Evolutionary conservation across 176 grass and related monocot genomes (phyloP), one percentile per base, ranked within the genome.

Genomic region (Bothriochloa decipiens): DNA sequence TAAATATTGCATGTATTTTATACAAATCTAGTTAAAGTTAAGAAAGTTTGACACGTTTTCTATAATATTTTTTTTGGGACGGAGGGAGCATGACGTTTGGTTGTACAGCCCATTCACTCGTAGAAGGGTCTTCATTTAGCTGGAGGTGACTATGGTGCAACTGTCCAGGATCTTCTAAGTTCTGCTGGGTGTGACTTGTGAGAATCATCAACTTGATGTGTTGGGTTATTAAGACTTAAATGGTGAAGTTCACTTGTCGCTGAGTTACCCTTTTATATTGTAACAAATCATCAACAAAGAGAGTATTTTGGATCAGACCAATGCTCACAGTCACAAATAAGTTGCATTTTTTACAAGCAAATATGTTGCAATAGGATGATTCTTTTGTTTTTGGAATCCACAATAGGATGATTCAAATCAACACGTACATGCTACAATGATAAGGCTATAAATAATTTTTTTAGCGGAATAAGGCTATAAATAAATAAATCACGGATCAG

Each of bases 401-500:
- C n/a, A n/a, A n/a, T 55, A 8, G 16, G 52, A 22, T 22, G 20
- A 20, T n/a, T 2, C 53, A 58, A 58, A 58, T 58, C 20, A n/a
- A 10, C 20, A 58, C 20, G 53, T n/a, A n/a, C 53, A 22, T 57
- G 52, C 52, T 58, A n/a, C 18, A 55, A 40, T 8, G 0, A 40
- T 7, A 42, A 40, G 40, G 40, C 40, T 42, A 42, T 42, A 42
- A 7, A 8, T 40, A 55, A 0, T n/a, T n/a, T n/a, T n/a, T n/a
- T n/a, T n/a, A n/a, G n/a, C n/a, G n/a, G n/a, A n/a, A n/a, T 39
- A 39, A 42, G 40, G 40, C 40, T 42, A 42, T 42, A 42, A 7
- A 8, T 40, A 55, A 0, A 57, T 61, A 62, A 62, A 62, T 62
- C 58, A 26, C n/a, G n/a, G 26, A 45, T 94, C 85, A 97, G 15